Percentiles rank a stretch among this genome's conserved stretches.
phyloP scores from a whole-genome alignment of 306 rosid species.

The Vigna hirtella region DNA sequence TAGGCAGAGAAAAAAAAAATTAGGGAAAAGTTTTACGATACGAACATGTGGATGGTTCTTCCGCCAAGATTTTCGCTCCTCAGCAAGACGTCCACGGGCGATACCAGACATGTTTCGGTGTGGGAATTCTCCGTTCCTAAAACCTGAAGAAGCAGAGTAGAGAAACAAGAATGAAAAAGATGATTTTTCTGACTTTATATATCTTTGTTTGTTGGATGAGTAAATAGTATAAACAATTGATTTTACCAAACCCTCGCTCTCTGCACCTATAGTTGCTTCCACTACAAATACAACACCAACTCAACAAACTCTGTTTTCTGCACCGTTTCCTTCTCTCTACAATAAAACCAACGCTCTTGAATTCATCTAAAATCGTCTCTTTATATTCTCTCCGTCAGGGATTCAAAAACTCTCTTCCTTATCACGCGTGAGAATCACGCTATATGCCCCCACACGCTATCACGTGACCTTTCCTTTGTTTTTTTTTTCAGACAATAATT shows the following conservation, averaged over 20 bases:
- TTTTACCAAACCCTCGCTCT: background rate
- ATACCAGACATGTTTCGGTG: constrained; percentile 67
- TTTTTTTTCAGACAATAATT: too few relatives aligned
- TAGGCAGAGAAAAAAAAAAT: background rate
- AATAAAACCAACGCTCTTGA: constrained; percentile 35
- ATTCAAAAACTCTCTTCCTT: background rate
- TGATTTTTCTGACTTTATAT: background rate
- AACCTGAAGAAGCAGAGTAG: background rate
- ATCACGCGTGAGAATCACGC: constrained; percentile 50
- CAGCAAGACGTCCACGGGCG: constrained; percentile 94
- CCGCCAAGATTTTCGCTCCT: constrained; percentile 97
- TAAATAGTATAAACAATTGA: background rate
- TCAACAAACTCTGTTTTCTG: background rate
- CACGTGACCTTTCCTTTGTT: background rate
- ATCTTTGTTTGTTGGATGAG: background rate
- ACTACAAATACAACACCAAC: background rate
- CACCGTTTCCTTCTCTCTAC: background rate
- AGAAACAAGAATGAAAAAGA: background rate
- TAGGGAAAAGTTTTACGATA: background rate
- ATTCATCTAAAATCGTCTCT: background rate
- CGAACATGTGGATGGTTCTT: constrained; percentile 95
- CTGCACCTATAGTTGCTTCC: background rate
- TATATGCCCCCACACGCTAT: constrained; percentile 30
- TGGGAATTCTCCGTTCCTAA: constrained; percentile 15
- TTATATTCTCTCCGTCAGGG: background rate